Base-by-base conservation (phyloP, 805 yeast species). In the Saturnispora galanensis region DNA sequence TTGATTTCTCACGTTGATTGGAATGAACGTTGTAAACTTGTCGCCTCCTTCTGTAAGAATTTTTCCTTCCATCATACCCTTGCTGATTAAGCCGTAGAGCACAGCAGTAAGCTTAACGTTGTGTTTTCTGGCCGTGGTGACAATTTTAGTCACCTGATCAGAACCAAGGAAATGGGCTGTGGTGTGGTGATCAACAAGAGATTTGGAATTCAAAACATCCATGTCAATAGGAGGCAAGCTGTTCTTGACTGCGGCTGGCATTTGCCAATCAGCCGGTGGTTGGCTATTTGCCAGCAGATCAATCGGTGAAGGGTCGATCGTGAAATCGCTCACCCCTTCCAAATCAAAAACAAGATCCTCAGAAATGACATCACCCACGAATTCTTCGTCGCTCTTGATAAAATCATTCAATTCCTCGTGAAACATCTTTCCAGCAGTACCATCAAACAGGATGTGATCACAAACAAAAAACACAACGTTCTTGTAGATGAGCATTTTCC, bases 391-490 rank as follows among this genome's bases (percentile, higher is more conserved):
- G 2, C 5, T 5, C 8, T 21, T 21, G 7, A 21, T 21, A 5
- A 21, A 21, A 21, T 21, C 26, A 5, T 21, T 21, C 7, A 21
- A 42, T 2, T 13, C 16, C 13, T 28, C n/a, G 26, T 42, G 48
- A 31, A 49, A 47, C 11, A 41, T 29, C 13, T 47, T 47, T 10
- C 44, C 52, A 2, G 48, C 44, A 4, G 50, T 49, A 26, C 52
- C 52, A 21, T 49, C 52, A 26, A 47, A 47, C 16, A 35, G 38
- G 3, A 32, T 34, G 33, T 49, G 52, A 15, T 47, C 46, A 4
- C 31, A 34, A 31, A 49, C 31, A 28, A 49, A 49, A 16, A 43
- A 47, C 10, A 49, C 26, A 2, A 35, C 18, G 9, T 41, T 34
- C 12, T 38, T 26, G 4, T 30, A 36, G 18, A 42, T 37, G 4